Evolutionary conservation across 352 stramenopile species (phyloP), one percentile per base, ranked within the genome.

Genomic region (Elongisporangium undulatum): DNA sequence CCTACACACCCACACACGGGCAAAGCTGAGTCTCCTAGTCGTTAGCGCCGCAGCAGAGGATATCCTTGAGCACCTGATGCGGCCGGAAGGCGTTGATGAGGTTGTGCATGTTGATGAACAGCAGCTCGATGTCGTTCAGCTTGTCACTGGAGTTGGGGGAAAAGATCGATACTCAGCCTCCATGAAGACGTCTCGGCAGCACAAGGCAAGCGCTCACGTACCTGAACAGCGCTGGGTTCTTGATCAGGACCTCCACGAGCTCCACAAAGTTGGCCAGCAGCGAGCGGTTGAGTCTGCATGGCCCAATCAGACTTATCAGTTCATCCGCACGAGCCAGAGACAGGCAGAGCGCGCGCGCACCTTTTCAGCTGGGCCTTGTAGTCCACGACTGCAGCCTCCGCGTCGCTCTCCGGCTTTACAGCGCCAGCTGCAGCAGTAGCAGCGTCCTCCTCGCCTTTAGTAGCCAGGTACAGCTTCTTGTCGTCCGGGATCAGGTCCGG

Each of bases 101-200:
- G 67, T 95, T 95, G 79, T 95, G 86, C 83, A 95, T 87, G 69
- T 95, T 95, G 56, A 95, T 71, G 59, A 95, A 93, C 23, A 95
- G 76, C 61, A 89, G 75, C 69, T 95, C 86, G 19, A 95, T 64
- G 55, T 95, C 86, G 67, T 90, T 73, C 55, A 95, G 71, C 68
- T 95, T 95, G 52, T 85, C 79, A 66, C 85, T 94, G 48, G 20
- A 13, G 6, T 34, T 7, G 8, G 0, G 20, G 15, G 16, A 17
- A 12, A n/a, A n/a, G n/a, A n/a, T n/a, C n/a, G n/a, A n/a, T n/a
- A 15, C 22, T 55, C 51, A 19, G 22, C 48, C 23, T 1, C 19
- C 24, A 38, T 12, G 29, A 22, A 26, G 50, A n/a, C n/a, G 10
- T 21, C 8, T 15, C 13, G 9, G 53, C 4, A 12, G 16, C 17